phyloP scores from a whole-genome alignment of 768 basidiomycete species.

The Lyophyllum semitale region DNA sequence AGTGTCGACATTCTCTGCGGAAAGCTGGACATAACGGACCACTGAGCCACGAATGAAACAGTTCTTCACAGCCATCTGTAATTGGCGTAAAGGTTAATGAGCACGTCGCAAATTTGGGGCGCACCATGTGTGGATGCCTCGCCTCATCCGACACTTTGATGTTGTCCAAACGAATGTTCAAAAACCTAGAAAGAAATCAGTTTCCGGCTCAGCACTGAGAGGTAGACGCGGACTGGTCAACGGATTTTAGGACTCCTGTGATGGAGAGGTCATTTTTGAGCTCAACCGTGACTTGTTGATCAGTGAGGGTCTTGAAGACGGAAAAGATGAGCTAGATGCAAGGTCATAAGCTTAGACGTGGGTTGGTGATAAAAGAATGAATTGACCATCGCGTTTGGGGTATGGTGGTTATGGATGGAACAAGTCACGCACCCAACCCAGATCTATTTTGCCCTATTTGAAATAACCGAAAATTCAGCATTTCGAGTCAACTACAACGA shows the following conservation, averaged over 20 bases:
- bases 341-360: neutral
- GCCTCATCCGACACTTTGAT: conserved; percentile 92
- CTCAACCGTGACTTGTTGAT: conserved; percentile 95
- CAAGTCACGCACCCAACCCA: neutral
- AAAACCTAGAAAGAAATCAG: conserved; percentile 55
- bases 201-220: neutral
- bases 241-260: conserved; percentile 92
- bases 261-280: conserved; percentile 99
- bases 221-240: conserved; percentile 78
- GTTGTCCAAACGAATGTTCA: conserved; percentile 95
- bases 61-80: conserved; percentile 96
- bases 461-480: neutral
- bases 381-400: neutral
- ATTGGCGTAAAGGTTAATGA: neutral
- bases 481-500: neutral
- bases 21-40: conserved; percentile 95
- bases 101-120: conserved; percentile 16
- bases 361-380: neutral
- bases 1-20: conserved; percentile 91
- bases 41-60: conserved; percentile 99
- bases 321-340: conserved; percentile 83
- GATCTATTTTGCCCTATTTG: neutral
- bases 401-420: neutral
- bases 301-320: conserved; percentile 98
- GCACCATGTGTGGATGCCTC: conserved; percentile 95